Evolutionary conservation across 106 monocot genomes (phyloP).

Genomic region (Amphibolis antarctica): DNA sequence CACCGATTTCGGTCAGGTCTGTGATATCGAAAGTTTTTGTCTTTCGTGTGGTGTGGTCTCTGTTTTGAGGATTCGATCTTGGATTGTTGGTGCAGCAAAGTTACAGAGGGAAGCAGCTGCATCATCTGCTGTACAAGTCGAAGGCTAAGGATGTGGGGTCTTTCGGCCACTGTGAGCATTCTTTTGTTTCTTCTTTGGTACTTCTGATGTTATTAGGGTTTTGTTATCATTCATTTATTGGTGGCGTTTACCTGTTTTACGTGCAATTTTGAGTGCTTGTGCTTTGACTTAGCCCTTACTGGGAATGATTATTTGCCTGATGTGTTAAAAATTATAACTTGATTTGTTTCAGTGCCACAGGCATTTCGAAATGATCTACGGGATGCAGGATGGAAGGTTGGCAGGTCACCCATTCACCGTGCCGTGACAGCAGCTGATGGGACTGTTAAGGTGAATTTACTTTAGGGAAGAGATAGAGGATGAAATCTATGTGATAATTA

Average conservation of each 20-base stretch:
- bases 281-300: neutral
- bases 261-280: neutral
- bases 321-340: neutral
- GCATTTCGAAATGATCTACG: slow-evolving; percentile 51
- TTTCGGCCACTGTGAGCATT: slow-evolving; percentile 52
- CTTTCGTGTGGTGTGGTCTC: neutral
- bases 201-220: neutral
- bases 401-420: slow-evolving; percentile 69
- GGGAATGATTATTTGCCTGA: neutral
- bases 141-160: slow-evolving; percentile 75
- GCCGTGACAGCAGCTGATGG: slow-evolving; percentile 76
- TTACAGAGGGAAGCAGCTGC: slow-evolving; percentile 86
- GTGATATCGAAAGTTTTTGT: neutral
- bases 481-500: neutral
- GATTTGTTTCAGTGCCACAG: slow-evolving; percentile 52
- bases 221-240: neutral
- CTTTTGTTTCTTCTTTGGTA: neutral
- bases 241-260: neutral
- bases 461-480: neutral
- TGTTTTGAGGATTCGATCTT: neutral
- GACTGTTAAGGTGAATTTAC: slow-evolving; percentile 59
- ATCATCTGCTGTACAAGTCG: slow-evolving; percentile 78
- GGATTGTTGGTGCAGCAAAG: slow-evolving; percentile 42
- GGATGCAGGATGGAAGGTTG: slow-evolving; percentile 72
- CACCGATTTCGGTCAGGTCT: slow-evolving; percentile 62